Evolutionary conservation across 2,329 filamentous ascomycete genomes (phyloP), one percentile per base, ranked within the genome.

Genomic region (Arthroderma uncinatum): DNA sequence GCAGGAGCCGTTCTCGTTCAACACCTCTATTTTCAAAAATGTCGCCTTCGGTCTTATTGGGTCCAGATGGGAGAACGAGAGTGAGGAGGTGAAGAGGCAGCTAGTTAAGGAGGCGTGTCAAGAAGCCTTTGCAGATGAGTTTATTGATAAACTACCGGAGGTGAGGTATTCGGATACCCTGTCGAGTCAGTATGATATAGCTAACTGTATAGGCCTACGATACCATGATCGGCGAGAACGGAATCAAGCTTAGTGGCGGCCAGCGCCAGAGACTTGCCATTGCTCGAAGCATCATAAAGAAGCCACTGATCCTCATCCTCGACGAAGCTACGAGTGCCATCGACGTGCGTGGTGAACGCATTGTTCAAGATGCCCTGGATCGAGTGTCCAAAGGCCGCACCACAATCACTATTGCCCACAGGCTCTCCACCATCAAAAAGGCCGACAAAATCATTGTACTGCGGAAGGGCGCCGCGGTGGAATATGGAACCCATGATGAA

Each of bases 221-320:
- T 3, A 89, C 88, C 0, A 71, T 80, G 7, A 87, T 93, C 1
- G 89, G 89, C 1, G 87, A 92, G 65, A 80, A 80, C 28, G 89
- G 89, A 3, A 84, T 86, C 52, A 89, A 87, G 66, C 74, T 94
- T 1, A 89, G 85, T 9, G 86, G 88, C n/a, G 89, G 89, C 0
- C 89, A 95, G 68, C 81, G 87, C n/a, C 89, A 94, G 68, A 81
- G 89, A 4, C 79, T 94, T 23, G 84, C 87, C 1, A 89, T 90
- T 60, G 86, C 86, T 0, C 77, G 86, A 6, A 83, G 83, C 9
- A 82, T 89, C 28, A 77, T 89, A 55, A 81, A 84, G 48, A 74
- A 82, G 54, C 86, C 86, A 0, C 73, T 75, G 0, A 80, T 90
- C 1, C 71, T 90, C 2, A 79, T 90, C 4, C 74, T 93, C 6